Evolutionary conservation across 1,284 basidiomycete genomes (phyloP), one percentile per base, ranked within the genome.

Genomic region (Puccinia coronata): DNA sequence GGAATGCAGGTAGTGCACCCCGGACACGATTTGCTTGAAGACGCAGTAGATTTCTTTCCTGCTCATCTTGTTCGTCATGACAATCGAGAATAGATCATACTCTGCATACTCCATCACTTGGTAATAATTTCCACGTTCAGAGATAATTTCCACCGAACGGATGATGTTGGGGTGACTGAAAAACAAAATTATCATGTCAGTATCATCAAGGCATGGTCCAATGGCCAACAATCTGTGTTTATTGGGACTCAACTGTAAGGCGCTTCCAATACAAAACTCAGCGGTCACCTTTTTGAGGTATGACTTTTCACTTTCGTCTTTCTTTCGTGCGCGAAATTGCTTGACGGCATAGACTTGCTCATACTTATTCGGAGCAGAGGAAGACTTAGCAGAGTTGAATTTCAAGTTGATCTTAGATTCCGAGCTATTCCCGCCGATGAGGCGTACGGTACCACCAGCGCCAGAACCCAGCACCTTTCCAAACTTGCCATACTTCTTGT

Each of bases 51-150:
- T 96, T 87, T 99, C 96, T 75, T 95, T 95, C 39, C 96, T 92
- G 82, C 92, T 91, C 97, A 99, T 99, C 88, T 95, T 96, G 83
- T 95, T 94, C 43, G 96, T 96, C 97, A 99, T 99, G 88, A 99
- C 97, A 85, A 99, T 95, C 81, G 92, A 94, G 88, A 99, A 99
- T 75, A 99, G 91, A 87, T 99, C 97, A 86, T 92, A 97, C 20
- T 97, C 96, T 0, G 97, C 97, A 85, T 98, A 99, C 87, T 99
- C 96, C 97, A 99, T 99, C 87, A 96, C 92, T 92, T 98, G 95
- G 87, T 96, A 99, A 87, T 95, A 99, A 86, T 96, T 95, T 8
- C 96, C 96, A 85, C 96, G 93, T 88, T 99, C 96, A 82, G 92
- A 93, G 83, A 99, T 95, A 86, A 99, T 99, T 87, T 99, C 97